Evolutionary conservation across 2,329 filamentous ascomycete species (phyloP).

Genomic region (Aspergillus ustus): DNA sequence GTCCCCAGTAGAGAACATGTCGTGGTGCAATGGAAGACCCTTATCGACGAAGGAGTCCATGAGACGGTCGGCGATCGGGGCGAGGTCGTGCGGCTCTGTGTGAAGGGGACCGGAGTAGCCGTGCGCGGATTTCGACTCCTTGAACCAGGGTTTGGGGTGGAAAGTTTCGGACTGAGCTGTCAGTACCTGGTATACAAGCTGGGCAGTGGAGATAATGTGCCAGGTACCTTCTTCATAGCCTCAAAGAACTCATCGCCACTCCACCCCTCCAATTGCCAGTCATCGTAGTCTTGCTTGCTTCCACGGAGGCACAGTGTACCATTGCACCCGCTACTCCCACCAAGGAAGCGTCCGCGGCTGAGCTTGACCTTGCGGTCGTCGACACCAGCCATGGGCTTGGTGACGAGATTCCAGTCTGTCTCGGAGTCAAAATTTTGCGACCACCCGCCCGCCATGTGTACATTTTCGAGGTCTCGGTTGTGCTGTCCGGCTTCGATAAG

Average conservation of each 20-base stretch:
- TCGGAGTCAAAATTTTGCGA: constrained; percentile 49
- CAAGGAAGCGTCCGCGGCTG: constrained; percentile 49
- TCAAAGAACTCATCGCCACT: constrained; percentile 61
- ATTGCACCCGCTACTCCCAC: constrained; percentile 50
- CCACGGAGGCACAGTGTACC: constrained; percentile 51
- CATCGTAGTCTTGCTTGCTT: constrained; percentile 54
- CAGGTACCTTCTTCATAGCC: constrained; percentile 58
- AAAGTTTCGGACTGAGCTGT: constrained; percentile 58
- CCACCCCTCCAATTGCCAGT: constrained; percentile 61
- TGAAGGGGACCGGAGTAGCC: constrained; percentile 59
- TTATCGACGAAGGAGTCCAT: constrained; percentile 60
- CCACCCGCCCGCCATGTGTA: constrained; percentile 53
- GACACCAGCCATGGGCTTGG: constrained; percentile 45
- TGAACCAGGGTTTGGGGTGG: constrained; percentile 62
- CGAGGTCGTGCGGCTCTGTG: constrained; percentile 62
- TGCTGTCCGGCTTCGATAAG: constrained; percentile 56
- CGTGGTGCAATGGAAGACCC: constrained; percentile 59
- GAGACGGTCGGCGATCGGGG: constrained; percentile 61
- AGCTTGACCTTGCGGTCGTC: constrained; percentile 48
- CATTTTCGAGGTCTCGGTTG: constrained; percentile 50
- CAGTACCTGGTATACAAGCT: neutral
- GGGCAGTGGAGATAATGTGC: too few relatives aligned
- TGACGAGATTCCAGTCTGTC: constrained; percentile 52
- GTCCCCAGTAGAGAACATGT: constrained; percentile 63
- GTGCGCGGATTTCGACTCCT: constrained; percentile 54